Conservation (phyloP, 768 basidiomycete species). For the Phaeolepiota aurea region DNA sequence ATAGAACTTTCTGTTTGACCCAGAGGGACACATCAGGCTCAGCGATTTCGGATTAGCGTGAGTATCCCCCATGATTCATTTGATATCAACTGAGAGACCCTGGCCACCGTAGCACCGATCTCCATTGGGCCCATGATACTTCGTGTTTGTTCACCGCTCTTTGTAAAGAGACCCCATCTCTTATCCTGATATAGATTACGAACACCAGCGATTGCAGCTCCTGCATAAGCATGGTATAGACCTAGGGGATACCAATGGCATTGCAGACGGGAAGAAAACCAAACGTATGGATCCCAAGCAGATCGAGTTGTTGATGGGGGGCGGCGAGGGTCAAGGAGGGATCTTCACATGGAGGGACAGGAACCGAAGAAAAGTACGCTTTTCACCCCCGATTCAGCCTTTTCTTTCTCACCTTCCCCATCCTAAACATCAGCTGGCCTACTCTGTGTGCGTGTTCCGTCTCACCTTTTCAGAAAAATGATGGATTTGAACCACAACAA, state of each 20-base stretch:
- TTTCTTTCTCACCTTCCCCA: not conserved
- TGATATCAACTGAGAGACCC: not conserved
- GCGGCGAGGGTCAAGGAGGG: conserved; percentile 71
- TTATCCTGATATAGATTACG: conserved; percentile 88
- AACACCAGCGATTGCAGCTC: conserved; percentile 83
- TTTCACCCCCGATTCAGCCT: conserved; percentile 9
- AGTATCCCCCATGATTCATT: conserved; percentile 24
- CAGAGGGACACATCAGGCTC: conserved; percentile 87
- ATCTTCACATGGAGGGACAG: conserved; percentile 95
- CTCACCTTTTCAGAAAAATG: conserved; percentile 7
- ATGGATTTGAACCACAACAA: conserved; percentile 16
- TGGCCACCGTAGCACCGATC: conserved; percentile 55
- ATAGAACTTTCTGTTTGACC: conserved; percentile 94
- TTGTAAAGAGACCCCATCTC: too few relatives aligned
- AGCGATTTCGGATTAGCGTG: conserved; percentile 95
- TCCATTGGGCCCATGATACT: conserved; percentile 97
- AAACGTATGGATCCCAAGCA: conserved; percentile 77
- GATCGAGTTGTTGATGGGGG: conserved; percentile 77
- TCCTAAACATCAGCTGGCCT: conserved; percentile 54
- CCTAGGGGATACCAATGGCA: conserved; percentile 68
- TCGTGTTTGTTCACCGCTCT: conserved; percentile 67
- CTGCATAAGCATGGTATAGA: conserved; percentile 93
- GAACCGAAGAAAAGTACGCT: conserved; percentile 75
- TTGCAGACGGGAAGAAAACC: conserved; percentile 62
- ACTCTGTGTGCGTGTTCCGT: conserved; percentile 72